phyloP scores from a whole-genome alignment of 1,284 basidiomycete species.

The Rhodotorula sp. region DNA sequence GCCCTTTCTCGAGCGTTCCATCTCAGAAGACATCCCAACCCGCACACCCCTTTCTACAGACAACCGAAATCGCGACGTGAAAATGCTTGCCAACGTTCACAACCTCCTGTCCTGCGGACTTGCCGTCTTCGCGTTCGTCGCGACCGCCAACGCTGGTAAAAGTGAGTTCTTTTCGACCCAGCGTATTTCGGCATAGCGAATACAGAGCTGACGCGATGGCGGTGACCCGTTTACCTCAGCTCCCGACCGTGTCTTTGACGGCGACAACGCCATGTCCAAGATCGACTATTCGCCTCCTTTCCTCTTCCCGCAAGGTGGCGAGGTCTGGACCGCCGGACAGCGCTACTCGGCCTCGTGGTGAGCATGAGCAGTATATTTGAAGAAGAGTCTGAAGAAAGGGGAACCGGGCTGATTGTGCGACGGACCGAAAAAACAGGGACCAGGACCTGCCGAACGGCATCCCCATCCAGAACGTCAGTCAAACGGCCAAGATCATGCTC shows the following conservation, averaged over 20 bases:
- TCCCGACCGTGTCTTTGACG: conserved; percentile 20
- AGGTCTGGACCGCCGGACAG: conserved; percentile 21
- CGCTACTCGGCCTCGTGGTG: conserved; percentile 18
- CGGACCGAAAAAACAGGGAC: not conserved
- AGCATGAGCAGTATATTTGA: not conserved
- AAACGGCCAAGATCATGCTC: conserved; percentile 23
- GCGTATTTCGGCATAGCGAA: too few relatives aligned
- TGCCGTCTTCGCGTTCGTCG: too few relatives aligned
- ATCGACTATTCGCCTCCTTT: conserved; percentile 32
- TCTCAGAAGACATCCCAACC: too few relatives aligned
- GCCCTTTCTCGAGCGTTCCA: too few relatives aligned
- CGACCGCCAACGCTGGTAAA: not conserved
- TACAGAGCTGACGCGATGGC: not conserved
- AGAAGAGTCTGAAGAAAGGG: not conserved
- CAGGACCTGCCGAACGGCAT: conserved; percentile 12
- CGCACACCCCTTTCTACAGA: too few relatives aligned
- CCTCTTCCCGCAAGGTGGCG: conserved; percentile 22
- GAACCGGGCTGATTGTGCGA: not conserved
- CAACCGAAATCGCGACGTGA: too few relatives aligned
- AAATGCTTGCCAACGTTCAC: too few relatives aligned
- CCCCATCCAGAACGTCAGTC: conserved; percentile 6
- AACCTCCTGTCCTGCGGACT: too few relatives aligned
- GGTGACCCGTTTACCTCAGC: not conserved
- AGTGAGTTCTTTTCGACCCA: not conserved
- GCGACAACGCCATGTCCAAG: not conserved